Conservation (phyloP, 805 yeast species). For the Kockiozyma suomiensis region DNA sequence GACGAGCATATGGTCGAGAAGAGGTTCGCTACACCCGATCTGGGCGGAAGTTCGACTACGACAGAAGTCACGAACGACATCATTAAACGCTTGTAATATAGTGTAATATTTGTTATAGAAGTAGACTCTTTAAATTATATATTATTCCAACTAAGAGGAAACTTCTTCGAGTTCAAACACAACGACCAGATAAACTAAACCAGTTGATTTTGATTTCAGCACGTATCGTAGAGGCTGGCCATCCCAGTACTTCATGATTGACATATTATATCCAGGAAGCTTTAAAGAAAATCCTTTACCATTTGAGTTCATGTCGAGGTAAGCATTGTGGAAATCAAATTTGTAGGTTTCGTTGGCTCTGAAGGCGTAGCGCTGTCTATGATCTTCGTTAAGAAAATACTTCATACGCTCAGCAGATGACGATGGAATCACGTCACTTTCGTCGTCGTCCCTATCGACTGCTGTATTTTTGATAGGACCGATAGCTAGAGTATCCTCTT, state of each 20-base stretch:
- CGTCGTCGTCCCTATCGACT: background rate
- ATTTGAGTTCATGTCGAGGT: slow-evolving; percentile 50
- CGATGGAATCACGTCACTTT: slow-evolving; percentile 6
- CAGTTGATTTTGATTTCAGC: slow-evolving; percentile 38
- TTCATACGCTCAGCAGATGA: slow-evolving; percentile 47
- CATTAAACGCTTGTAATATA: slow-evolving; percentile 52
- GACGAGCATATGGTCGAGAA: slow-evolving; percentile 88
- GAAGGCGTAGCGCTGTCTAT: slow-evolving; percentile 50
- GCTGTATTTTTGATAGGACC: background rate
- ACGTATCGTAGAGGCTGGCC: slow-evolving; percentile 45
- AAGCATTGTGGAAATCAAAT: slow-evolving; percentile 59
- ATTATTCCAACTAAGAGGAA: background rate
- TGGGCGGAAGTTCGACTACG: slow-evolving; percentile 89
- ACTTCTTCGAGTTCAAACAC: slow-evolving; percentile 33
- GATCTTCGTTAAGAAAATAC: slow-evolving; percentile 47
- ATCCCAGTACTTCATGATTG: slow-evolving; percentile 44
- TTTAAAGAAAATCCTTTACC: slow-evolving; percentile 52
- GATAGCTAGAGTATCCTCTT: slow-evolving; percentile 12
- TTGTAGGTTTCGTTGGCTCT: slow-evolving; percentile 46
- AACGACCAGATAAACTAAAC: slow-evolving; percentile 37
- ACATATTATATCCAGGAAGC: slow-evolving; percentile 52
- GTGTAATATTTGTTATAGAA: background rate
- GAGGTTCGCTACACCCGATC: slow-evolving; percentile 83
- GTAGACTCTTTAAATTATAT: background rate
- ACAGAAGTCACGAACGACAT: slow-evolving; percentile 86